Evolutionary conservation across 768 basidiomycete genomes (phyloP), one percentile per base, ranked within the genome.

Genomic region (Hericium rajendrae): DNA sequence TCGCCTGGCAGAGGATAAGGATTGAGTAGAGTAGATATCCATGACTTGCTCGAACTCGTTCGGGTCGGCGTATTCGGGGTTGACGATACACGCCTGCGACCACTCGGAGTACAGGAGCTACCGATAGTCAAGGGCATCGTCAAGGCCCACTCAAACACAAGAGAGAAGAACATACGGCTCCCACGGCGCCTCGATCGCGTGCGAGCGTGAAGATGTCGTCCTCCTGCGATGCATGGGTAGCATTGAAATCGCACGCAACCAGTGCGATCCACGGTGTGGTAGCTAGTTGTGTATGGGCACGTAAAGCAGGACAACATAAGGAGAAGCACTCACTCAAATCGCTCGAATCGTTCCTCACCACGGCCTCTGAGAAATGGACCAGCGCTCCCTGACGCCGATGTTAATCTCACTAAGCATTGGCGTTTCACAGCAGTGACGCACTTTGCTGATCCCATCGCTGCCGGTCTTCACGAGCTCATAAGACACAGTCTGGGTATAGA

Each of bases 201-300:
- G 90, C 91, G 43, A 91, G 75, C 0, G 89, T 91, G 70, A 97
- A 92, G 54, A 94, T 79, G 67, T 97, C 93, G 51, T 74, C 68
- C 2, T 79, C 74, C 53, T 74, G 67, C 1, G 83, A 82, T 3
- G 80, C 74, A 58, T 79, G 72, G 15, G 89, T 89, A 16, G 84
- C 77, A 68, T 94, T 93, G 56, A 67, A 66, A 66, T 94, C 92
- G 69, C 93, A 95, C 3, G 83, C 79, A 51, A 97, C 80, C 61
- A 94, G 77, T 12, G 94, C 94, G 64, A 97, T 88, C 92, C 93
- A 97, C 3, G 94, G 91, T 0, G 92, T 90, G 5, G 72, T 75
- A 2, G 88, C 86, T 80, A 62, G 26, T 38, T 53, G 8, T 10
- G 46, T 20, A 52, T 24, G 20, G 12, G 43, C 43, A 2, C 24